Conservation (phyloP, 2,329 filamentous ascomycete species). For the Colletotrichum zoysiae region DNA sequence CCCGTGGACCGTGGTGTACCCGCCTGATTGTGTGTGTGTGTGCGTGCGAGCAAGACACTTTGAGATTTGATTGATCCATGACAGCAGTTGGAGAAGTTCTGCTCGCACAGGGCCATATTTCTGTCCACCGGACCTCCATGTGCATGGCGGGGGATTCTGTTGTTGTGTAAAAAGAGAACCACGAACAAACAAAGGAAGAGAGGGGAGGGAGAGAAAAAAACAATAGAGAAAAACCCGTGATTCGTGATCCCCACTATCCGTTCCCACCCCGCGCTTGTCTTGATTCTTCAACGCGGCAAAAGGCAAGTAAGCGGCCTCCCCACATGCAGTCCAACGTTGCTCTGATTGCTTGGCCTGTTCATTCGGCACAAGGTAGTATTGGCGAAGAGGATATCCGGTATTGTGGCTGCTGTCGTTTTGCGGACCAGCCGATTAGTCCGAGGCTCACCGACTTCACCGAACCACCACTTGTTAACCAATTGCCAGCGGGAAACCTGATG, state of each 20-base stretch:
- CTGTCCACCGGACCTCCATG: neutral
- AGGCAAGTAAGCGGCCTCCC: slow-evolving; percentile 23
- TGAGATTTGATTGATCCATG: neutral
- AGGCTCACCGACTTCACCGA: slow-evolving; percentile 15
- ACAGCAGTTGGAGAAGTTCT: slow-evolving; percentile 1
- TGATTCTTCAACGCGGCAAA: slow-evolving; percentile 7
- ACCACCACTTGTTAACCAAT: slow-evolving; percentile 10
- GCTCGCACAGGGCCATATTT: neutral
- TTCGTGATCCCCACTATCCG: slow-evolving; percentile 2
- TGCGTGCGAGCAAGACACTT: neutral
- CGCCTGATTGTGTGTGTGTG: too few species aligned
- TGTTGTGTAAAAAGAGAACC: too few species aligned
- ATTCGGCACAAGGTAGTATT: slow-evolving; percentile 16
- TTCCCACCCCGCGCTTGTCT: slow-evolving; percentile 16
- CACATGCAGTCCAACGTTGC: slow-evolving; percentile 33
- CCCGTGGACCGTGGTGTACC: slow-evolving; percentile 2
- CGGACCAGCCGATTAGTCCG: slow-evolving; percentile 14
- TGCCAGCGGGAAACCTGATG: slow-evolving; percentile 5
- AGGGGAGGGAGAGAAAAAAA: neutral
- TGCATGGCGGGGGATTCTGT: neutral
- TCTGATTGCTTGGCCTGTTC: slow-evolving; percentile 8
- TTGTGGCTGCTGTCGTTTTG: slow-evolving; percentile 36
- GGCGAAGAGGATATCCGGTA: neutral
- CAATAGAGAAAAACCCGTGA: neutral
- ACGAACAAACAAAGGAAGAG: neutral